A percentile compares a stretch with the other conserved stretches of the same genome.
Evolutionary conservation across 2,329 filamentous ascomycete species (phyloP).

Genomic region (Elsinoe batatas): DNA sequence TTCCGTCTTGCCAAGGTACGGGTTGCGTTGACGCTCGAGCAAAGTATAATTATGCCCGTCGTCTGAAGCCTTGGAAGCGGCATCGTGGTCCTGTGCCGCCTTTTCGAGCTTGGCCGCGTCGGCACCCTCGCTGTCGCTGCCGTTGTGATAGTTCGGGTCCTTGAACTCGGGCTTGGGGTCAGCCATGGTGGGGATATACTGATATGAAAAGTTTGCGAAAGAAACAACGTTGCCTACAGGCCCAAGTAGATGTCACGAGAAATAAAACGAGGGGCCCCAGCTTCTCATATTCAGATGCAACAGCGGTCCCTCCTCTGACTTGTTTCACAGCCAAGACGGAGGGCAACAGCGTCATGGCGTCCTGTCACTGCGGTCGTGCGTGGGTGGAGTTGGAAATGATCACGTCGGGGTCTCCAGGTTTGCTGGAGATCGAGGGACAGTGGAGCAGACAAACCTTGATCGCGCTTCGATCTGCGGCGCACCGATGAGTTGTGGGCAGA

Average conservation of each 20-base stretch:
- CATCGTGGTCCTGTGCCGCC: background rate
- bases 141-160: background rate
- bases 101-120: conserved; percentile 4
- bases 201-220: background rate
- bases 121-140: conserved; percentile 5
- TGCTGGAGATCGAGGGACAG: background rate
- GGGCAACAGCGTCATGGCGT: conserved; percentile 6
- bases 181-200: background rate
- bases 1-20: conserved; percentile 23
- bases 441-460: conserved; percentile 6
- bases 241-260: background rate
- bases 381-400: background rate
- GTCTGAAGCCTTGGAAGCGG: background rate
- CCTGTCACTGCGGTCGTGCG: background rate
- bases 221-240: background rate
- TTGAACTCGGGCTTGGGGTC: background rate
- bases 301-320: background rate
- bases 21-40: conserved; percentile 19
- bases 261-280: background rate
- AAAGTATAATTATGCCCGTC: conserved; percentile 1
- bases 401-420: conserved; percentile 2
- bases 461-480: conserved; percentile 2
- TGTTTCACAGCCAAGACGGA: background rate
- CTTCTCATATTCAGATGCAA: background rate
- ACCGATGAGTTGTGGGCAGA: background rate